Evolutionary conservation across 2,329 filamentous ascomycete genomes (phyloP).

Genomic region (Colletotrichum karsti): DNA sequence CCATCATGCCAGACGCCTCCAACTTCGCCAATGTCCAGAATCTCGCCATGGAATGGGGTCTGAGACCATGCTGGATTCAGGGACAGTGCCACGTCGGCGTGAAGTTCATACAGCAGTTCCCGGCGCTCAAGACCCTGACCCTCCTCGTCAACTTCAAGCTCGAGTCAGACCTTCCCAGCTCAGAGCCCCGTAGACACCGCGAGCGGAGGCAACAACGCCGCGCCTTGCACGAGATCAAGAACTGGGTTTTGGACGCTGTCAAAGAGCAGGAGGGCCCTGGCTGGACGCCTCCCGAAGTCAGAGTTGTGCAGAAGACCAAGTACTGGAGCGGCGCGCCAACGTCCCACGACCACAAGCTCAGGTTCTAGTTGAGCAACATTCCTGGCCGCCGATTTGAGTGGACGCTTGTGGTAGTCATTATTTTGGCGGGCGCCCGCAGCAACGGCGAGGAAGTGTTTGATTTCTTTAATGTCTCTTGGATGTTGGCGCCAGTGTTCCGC

Average conservation of each 20-base stretch:
- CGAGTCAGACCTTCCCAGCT: not conserved
- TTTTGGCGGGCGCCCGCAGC: too few relatives aligned
- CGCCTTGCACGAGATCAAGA: slow-evolving; percentile 5
- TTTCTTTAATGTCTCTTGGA: too few relatives aligned
- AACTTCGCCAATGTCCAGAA: slow-evolving; percentile 8
- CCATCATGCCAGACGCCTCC: not conserved
- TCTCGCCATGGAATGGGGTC: slow-evolving; percentile 28
- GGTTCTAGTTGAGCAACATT: too few relatives aligned
- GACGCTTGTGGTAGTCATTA: too few relatives aligned
- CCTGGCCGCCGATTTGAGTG: too few relatives aligned
- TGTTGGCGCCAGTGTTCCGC: too few relatives aligned
- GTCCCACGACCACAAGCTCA: not conserved
- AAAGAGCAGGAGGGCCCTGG: not conserved
- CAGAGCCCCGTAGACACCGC: not conserved
- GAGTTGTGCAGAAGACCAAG: slow-evolving; percentile 11
- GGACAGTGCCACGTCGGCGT: not conserved
- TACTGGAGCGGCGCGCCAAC: not conserved
- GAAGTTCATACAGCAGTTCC: slow-evolving; percentile 9
- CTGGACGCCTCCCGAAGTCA: not conserved
- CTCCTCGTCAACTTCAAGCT: slow-evolving; percentile 13
- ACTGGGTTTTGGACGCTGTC: not conserved
- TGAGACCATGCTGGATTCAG: slow-evolving; percentile 16
- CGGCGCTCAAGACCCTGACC: slow-evolving; percentile 4
- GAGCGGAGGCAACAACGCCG: not conserved
- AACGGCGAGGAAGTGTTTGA: too few relatives aligned